phyloP scores from a whole-genome alignment of 225 moss, liverwort and hornwort genomes.

The Marchantia paleacea region DNA sequence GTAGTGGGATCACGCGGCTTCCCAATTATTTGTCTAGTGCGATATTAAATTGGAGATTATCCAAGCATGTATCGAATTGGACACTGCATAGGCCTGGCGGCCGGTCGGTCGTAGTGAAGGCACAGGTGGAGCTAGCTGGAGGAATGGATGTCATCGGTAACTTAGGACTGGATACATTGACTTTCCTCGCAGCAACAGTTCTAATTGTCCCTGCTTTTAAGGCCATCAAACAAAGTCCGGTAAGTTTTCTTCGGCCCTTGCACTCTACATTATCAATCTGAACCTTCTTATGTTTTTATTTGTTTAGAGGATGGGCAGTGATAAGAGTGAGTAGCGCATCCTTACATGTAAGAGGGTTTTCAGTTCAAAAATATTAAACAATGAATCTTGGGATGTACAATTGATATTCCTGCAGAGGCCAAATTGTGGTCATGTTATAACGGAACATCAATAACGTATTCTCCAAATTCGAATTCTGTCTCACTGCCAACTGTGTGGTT shows the following conservation, averaged over 20 bases:
- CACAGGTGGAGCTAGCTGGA: slow-evolving; percentile 77
- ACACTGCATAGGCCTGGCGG: background rate
- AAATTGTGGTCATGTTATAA: too few species aligned
- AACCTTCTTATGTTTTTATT: too few species aligned
- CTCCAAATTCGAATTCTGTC: too few species aligned
- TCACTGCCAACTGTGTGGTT: background rate
- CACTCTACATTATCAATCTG: background rate
- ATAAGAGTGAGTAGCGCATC: too few species aligned
- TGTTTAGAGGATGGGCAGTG: too few species aligned
- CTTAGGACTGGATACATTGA: slow-evolving; percentile 81
- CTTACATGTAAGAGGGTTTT: too few species aligned
- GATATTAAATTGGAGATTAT: background rate
- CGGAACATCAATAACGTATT: too few species aligned
- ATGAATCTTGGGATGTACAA: too few species aligned
- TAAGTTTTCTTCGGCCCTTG: slow-evolving; percentile 27
- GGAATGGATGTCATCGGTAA: slow-evolving; percentile 82
- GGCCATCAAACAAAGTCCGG: slow-evolving; percentile 90
- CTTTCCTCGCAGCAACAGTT: slow-evolving; percentile 93
- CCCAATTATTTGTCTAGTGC: slow-evolving; percentile 15
- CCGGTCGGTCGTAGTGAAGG: slow-evolving; percentile 30
- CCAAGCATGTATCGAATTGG: background rate
- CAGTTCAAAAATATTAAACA: too few species aligned
- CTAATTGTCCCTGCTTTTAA: slow-evolving; percentile 85
- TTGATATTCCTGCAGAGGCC: too few species aligned
- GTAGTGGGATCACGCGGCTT: slow-evolving; percentile 1